phyloP scores from a whole-genome alignment of 2,329 filamentous ascomycete species.

The Apiospora rasikravindrae region DNA sequence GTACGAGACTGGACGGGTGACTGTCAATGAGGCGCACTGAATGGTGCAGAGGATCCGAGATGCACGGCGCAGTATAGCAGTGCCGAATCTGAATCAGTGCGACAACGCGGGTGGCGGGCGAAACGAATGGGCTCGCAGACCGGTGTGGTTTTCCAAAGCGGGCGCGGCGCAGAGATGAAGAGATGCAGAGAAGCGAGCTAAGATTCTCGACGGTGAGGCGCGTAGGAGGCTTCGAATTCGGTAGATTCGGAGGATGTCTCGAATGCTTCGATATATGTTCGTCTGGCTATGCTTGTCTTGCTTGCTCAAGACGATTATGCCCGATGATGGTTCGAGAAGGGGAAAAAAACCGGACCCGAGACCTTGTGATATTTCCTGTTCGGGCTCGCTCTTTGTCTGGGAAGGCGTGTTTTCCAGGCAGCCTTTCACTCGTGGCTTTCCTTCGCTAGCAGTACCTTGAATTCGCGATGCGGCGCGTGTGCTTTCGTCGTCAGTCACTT shows the following conservation, averaged over 20 bases:
- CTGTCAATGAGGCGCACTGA: conserved; percentile 1
- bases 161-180: conserved; percentile 3
- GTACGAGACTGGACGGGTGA: neutral
- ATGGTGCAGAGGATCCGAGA: conserved; percentile 2
- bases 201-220: neutral
- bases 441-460: conserved; percentile 6
- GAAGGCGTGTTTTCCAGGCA: neutral
- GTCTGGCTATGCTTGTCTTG: conserved; percentile 1
- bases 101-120: conserved; percentile 12
- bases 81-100: conserved; percentile 37
- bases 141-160: neutral
- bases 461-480: neutral
- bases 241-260: neutral
- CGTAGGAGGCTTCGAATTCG: neutral
- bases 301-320: neutral
- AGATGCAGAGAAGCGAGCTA: neutral
- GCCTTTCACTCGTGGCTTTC: conserved; percentile 11
- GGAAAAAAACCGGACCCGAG: conserved; percentile 5
- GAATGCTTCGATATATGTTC: conserved; percentile 3
- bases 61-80: conserved; percentile 34
- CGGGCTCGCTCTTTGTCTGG: conserved; percentile 7
- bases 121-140: conserved; percentile 3
- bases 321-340: conserved; percentile 8
- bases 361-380: conserved; percentile 15
- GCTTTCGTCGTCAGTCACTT: neutral